Conservation (phyloP, 2,329 filamentous ascomycete genomes). For the Xylaria sp. region DNA sequence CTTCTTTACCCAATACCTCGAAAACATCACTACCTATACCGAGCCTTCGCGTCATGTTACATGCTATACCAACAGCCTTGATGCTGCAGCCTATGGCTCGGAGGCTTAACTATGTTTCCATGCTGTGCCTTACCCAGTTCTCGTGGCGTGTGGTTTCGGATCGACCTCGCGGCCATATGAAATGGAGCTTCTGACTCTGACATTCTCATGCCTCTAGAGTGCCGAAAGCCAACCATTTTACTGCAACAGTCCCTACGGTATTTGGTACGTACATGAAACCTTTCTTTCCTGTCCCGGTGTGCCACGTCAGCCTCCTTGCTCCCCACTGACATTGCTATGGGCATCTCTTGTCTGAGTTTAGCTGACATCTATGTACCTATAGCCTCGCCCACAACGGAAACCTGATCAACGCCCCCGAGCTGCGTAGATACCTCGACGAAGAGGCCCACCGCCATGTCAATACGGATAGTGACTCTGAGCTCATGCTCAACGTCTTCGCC, state of each 20-base stretch:
- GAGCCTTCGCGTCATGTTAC: background rate
- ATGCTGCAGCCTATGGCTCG: background rate
- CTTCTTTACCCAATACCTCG: background rate
- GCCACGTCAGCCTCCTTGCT: background rate
- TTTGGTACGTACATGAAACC: slow-evolving; percentile 56
- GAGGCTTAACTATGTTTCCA: background rate
- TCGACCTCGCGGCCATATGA: background rate
- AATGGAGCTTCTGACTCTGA: slow-evolving; percentile 9
- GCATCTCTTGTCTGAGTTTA: background rate
- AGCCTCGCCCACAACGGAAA: slow-evolving; percentile 78
- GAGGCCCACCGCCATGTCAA: slow-evolving; percentile 78
- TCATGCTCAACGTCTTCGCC: slow-evolving; percentile 76
- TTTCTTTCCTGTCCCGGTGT: background rate
- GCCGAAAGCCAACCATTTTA: slow-evolving; percentile 85
- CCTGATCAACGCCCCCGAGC: slow-evolving; percentile 76
- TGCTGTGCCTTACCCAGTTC: too few species aligned
- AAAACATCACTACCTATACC: background rate
- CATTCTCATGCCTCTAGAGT: slow-evolving; percentile 18
- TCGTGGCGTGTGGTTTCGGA: background rate
- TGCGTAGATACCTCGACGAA: slow-evolving; percentile 65
- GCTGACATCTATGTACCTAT: slow-evolving; percentile 18
- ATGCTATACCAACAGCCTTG: background rate
- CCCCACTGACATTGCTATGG: background rate
- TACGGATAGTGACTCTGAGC: slow-evolving; percentile 42
- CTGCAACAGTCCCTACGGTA: slow-evolving; percentile 80